Conservation (phyloP, 208 protist genomes). For the Acanthamoeba castellanii region DNA sequence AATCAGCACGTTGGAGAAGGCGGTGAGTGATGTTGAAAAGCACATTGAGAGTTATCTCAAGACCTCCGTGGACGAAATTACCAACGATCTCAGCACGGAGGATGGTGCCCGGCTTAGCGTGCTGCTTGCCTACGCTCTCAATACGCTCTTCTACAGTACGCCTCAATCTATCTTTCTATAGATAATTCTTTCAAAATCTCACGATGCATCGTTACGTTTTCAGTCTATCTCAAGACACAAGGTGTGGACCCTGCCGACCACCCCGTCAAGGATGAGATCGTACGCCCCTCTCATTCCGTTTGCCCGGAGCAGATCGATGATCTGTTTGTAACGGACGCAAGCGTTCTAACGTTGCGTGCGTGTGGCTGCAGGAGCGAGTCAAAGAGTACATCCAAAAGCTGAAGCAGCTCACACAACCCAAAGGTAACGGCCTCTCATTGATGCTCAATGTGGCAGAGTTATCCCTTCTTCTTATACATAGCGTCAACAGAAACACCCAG, state of each 20-base stretch:
- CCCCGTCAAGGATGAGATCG: slow-evolving; percentile 40
- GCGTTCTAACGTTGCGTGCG: neutral
- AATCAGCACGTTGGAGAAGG: neutral
- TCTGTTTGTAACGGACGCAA: too few species aligned
- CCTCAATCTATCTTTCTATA: neutral
- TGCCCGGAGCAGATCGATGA: too few species aligned
- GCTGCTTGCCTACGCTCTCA: slow-evolving; percentile 43
- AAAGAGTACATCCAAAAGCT: slow-evolving; percentile 59
- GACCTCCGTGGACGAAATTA: slow-evolving; percentile 21
- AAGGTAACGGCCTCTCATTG: neutral
- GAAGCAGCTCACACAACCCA: slow-evolving; percentile 47
- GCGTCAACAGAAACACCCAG: neutral
- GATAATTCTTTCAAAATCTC: neutral
- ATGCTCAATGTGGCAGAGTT: neutral
- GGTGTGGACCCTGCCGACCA: neutral
- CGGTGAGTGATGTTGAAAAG: slow-evolving; percentile 3
- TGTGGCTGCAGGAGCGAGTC: neutral
- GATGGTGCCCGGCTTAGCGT: slow-evolving; percentile 33
- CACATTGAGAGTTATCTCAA: slow-evolving; percentile 56
- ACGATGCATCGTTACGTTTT: neutral
- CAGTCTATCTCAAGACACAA: slow-evolving; percentile 66
- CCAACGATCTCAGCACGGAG: neutral
- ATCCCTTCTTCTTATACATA: neutral
- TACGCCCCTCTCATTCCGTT: neutral
- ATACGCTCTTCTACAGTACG: slow-evolving; percentile 51